phyloP scores from a whole-genome alignment of 1,284 basidiomycete species.

The Pascua guehoae region DNA sequence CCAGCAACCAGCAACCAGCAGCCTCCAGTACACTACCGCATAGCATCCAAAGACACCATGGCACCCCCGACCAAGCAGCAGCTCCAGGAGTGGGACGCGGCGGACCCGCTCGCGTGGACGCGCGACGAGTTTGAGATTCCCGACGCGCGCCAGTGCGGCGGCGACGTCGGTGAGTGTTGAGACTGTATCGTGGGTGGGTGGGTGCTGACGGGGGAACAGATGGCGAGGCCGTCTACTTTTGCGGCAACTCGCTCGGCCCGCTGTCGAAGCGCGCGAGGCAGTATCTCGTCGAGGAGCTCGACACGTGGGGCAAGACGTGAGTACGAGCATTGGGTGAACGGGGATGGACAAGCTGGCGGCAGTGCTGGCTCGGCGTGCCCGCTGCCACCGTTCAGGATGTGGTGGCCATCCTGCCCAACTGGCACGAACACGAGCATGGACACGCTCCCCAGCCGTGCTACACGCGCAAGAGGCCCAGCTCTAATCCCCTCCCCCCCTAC shows the following conservation, averaged over 20 bases:
- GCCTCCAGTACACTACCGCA: neutral
- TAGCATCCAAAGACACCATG: conserved; percentile 3
- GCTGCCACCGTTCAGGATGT: no score
- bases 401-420: neutral
- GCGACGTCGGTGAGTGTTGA: conserved; percentile 39
- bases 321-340: conserved; percentile 6
- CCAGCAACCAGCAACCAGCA: no score
- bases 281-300: conserved; percentile 77
- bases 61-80: conserved; percentile 17
- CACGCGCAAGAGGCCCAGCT: no score
- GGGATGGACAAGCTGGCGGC: no score
- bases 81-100: conserved; percentile 30
- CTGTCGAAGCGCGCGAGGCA: conserved; percentile 68
- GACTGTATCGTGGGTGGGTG: neutral
- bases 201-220: conserved; percentile 22
- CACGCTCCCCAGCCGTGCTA: no score
- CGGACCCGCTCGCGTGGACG: conserved; percentile 47
- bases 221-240: conserved; percentile 68
- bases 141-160: conserved; percentile 39
- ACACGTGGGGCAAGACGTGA: conserved; percentile 80
- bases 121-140: conserved; percentile 48
- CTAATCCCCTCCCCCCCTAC: neutral
- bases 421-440: neutral
- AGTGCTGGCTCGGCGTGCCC: no score
- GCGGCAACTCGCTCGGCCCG: conserved; percentile 91